A percentile compares a stretch with the other conserved stretches of the same genome.
Conservation (phyloP, 768 basidiomycete genomes). For the Trichaptum fuscoviolaceum region DNA sequence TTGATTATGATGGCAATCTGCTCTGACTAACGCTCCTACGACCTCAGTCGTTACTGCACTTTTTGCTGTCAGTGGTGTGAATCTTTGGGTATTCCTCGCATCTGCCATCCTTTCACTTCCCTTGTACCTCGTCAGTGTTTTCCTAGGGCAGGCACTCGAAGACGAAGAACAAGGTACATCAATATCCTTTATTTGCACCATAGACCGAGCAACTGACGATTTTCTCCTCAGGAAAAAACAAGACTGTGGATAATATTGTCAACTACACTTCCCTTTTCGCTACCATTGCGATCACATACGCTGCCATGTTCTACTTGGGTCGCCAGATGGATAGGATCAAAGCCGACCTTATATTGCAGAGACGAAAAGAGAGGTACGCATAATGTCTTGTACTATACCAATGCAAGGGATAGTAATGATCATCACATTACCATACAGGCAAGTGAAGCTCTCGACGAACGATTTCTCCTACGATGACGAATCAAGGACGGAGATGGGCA, state of each 20-base stretch:
- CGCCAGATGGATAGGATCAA: slow-evolving; percentile 26
- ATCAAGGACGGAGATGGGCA: background rate
- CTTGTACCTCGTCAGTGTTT: slow-evolving; percentile 42
- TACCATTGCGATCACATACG: slow-evolving; percentile 32
- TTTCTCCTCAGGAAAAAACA: slow-evolving; percentile 13
- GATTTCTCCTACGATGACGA: background rate
- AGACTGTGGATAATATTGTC: slow-evolving; percentile 24
- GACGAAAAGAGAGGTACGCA: slow-evolving; percentile 17
- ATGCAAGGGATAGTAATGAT: background rate
- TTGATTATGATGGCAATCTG: background rate
- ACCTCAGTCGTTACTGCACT: slow-evolving; percentile 31
- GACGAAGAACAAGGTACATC: slow-evolving; percentile 4
- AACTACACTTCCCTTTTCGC: slow-evolving; percentile 26
- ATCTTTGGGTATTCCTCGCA: slow-evolving; percentile 31
- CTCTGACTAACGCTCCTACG: background rate
- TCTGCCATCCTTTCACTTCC: slow-evolving; percentile 38
- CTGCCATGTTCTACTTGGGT: slow-evolving; percentile 35
- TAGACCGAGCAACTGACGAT: background rate
- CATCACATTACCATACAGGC: background rate
- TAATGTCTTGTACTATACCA: background rate
- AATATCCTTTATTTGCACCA: background rate
- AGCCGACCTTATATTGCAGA: slow-evolving; percentile 14
- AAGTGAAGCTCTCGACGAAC: background rate
- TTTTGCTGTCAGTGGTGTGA: slow-evolving; percentile 38
- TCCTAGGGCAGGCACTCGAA: slow-evolving; percentile 30